These are phyloP conservation scores for Collybia mongolica DNA, from an alignment of 768 basidiomycete genomes.

Conservation along the genomic window DNA sequence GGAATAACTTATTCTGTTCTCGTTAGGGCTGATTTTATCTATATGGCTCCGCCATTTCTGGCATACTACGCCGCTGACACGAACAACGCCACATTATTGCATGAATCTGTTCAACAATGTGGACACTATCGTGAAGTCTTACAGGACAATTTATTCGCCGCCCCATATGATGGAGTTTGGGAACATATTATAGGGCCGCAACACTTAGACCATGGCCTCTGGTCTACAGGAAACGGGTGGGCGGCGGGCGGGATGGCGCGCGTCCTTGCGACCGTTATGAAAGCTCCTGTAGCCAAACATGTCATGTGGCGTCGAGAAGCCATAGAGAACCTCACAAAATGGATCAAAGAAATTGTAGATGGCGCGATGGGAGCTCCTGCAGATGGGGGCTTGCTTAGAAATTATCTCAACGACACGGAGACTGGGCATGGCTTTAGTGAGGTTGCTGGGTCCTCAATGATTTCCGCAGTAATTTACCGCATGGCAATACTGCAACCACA, in stretches of 20 bases:
- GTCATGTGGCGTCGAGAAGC: slow-evolving; percentile 13
- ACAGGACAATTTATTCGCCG: slow-evolving; percentile 18
- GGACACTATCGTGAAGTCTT: slow-evolving; percentile 47
- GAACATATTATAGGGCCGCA: slow-evolving; percentile 37
- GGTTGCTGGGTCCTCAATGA: slow-evolving; percentile 17
- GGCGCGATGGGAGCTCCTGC: slow-evolving; percentile 13
- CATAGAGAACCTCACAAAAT: slow-evolving; percentile 10
- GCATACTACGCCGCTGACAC: slow-evolving; percentile 50
- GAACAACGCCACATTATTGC: slow-evolving; percentile 30
- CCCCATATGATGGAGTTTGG: slow-evolving; percentile 15
- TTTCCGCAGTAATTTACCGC: slow-evolving; percentile 23
- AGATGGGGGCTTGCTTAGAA: slow-evolving; percentile 13
- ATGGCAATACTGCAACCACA: slow-evolving; percentile 32
- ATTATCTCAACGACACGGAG: slow-evolving; percentile 16
- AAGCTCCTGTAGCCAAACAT: slow-evolving; percentile 22
- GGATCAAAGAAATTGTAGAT: slow-evolving; percentile 26
- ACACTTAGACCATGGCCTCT: slow-evolving; percentile 37
- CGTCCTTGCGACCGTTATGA: slow-evolving; percentile 49
- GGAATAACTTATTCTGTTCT: not conserved
- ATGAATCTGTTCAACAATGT: slow-evolving; percentile 46
- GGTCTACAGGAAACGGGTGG: slow-evolving; percentile 68
- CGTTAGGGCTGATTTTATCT: slow-evolving; percentile 52
- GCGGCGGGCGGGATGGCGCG: slow-evolving; percentile 68
- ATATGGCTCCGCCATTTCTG: slow-evolving; percentile 57
- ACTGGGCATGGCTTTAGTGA: slow-evolving; percentile 18